phyloP scores from a whole-genome alignment of 441 rosid genomes.

The Dalechampia spathulata region DNA sequence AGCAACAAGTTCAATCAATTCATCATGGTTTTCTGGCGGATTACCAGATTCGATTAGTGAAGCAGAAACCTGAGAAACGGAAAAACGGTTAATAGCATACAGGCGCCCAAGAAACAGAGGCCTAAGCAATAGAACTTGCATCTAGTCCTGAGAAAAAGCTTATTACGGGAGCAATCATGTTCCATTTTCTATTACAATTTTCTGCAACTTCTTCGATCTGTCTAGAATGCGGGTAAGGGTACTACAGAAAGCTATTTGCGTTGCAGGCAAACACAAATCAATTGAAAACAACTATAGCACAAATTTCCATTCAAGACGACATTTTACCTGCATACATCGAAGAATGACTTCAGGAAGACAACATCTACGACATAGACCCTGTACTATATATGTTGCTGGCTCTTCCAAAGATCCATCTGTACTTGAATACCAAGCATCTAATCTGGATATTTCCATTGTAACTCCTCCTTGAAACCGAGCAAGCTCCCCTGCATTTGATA shows the following conservation, averaged over 20 bases:
- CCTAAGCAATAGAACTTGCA: too few species aligned
- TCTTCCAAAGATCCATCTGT: conserved; percentile 66
- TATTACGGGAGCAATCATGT: too few species aligned
- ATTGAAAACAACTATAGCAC: background rate
- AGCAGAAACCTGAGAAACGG: conserved; percentile 59
- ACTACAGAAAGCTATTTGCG: background rate
- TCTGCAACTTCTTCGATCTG: too few species aligned
- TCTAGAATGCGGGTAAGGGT: background rate
- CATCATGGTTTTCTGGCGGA: conserved; percentile 71
- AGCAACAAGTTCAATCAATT: conserved; percentile 74
- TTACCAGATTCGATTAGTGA: conserved; percentile 59
- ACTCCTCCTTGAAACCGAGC: conserved; percentile 84
- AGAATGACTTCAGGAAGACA: conserved; percentile 92
- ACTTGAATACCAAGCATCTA: conserved; percentile 92
- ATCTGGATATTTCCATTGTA: conserved; percentile 86
- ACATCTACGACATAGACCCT: conserved; percentile 89
- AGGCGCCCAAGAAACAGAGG: background rate
- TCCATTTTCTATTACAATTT: background rate
- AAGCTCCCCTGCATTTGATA: conserved; percentile 76
- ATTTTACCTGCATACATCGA: conserved; percentile 79
- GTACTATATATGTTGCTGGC: conserved; percentile 73
- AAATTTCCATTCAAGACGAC: too few species aligned
- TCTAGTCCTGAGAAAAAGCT: too few species aligned
- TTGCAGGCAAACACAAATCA: background rate
- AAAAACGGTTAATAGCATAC: background rate